These are phyloP conservation scores for Postia placenta DNA, from an alignment of 768 basidiomycete genomes.

Conservation along the genomic window DNA sequence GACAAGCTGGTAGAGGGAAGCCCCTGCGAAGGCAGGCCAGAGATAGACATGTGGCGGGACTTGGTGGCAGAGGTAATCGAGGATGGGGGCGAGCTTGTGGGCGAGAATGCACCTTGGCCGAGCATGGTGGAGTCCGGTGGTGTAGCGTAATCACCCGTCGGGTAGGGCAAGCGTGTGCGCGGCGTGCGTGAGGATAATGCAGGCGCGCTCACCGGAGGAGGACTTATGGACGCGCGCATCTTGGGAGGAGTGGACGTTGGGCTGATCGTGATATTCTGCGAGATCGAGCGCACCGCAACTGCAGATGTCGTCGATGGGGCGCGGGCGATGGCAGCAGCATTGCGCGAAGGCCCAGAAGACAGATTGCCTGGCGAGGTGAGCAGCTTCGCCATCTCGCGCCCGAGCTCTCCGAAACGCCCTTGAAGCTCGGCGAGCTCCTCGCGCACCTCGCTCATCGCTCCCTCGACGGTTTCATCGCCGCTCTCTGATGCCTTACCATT, in stretches of 20 bases:
- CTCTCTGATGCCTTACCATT: background rate
- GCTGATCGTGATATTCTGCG: conserved; percentile 22
- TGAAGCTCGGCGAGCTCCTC: conserved; percentile 71
- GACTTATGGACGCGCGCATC: conserved; percentile 57
- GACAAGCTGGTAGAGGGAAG: conserved; percentile 10
- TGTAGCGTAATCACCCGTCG: conserved; percentile 76
- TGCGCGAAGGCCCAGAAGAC: conserved; percentile 44
- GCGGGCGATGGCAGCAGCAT: conserved; percentile 37
- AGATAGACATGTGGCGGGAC: conserved; percentile 41
- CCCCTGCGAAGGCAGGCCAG: conserved; percentile 33
- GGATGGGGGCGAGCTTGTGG: conserved; percentile 45
- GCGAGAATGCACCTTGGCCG: conserved; percentile 39
- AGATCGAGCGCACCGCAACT: conserved; percentile 32
- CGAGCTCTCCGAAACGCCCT: conserved; percentile 67
- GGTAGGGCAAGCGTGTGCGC: conserved; percentile 67
- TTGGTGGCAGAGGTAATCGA: conserved; percentile 21
- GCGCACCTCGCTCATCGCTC: conserved; percentile 48
- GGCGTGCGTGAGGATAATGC: conserved; percentile 33
- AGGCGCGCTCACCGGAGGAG: conserved; percentile 48
- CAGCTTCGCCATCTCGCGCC: conserved; percentile 74
- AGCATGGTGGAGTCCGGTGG: conserved; percentile 41
- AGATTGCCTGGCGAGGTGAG: conserved; percentile 49
- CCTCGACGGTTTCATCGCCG: conserved; percentile 15
- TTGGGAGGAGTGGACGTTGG: conserved; percentile 29
- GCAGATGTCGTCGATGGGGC: conserved; percentile 45